Evolutionary conservation across 2,329 filamentous ascomycete species (phyloP).

Genomic region (Lachnellula suecica): DNA sequence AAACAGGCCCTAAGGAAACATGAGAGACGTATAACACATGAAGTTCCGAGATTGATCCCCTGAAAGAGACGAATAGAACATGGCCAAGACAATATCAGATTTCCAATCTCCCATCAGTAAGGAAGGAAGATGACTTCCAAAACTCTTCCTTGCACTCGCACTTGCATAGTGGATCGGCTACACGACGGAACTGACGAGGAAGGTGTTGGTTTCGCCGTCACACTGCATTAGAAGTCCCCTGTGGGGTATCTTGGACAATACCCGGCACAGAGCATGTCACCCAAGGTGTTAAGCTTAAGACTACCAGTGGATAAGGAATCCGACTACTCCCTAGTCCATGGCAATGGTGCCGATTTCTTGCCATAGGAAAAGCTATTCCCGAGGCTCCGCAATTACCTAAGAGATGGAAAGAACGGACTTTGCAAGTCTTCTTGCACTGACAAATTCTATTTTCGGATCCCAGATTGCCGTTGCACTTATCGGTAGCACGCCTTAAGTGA

Average conservation of each 20-base stretch:
- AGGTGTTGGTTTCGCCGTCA: conserved; percentile 7
- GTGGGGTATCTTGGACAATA: not conserved
- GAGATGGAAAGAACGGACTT: not conserved
- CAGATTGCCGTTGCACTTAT: too few relatives aligned
- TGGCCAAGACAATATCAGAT: not conserved
- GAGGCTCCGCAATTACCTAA: not conserved
- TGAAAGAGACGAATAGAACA: not conserved
- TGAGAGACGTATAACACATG: not conserved
- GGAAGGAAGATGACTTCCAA: not conserved
- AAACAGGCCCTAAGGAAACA: not conserved
- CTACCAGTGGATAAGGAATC: not conserved
- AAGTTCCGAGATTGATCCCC: not conserved
- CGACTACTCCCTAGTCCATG: not conserved
- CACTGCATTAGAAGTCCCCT: conserved; percentile 10
- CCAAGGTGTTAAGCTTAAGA: conserved; percentile 1
- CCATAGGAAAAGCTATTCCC: not conserved
- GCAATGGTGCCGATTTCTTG: conserved; percentile 23
- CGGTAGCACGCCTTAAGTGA: too few relatives aligned
- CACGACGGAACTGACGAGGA: not conserved
- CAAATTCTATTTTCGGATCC: too few relatives aligned
- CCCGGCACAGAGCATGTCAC: conserved; percentile 12
- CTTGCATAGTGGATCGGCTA: not conserved
- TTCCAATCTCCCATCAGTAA: not conserved
- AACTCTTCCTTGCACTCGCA: not conserved
- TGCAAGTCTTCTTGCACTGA: too few relatives aligned